phyloP scores from a whole-genome alignment of 345 rosid species.

The Brassica nigra region DNA sequence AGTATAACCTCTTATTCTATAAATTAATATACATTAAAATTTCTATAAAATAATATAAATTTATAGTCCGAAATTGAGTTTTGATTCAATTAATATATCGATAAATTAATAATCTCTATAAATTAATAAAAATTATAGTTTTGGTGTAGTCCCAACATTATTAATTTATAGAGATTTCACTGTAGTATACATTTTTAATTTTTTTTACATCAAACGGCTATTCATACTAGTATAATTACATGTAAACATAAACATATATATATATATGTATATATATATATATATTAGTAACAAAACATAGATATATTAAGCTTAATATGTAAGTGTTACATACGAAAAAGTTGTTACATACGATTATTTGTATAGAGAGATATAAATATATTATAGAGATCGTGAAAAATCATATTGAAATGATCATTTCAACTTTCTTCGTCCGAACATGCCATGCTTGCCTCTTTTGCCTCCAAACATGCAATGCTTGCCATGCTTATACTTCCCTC shows the following conservation, averaged over 20 bases:
- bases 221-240: neutral
- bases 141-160: no score
- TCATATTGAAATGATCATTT: slow-evolving; percentile 21
- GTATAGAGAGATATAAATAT: neutral
- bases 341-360: neutral
- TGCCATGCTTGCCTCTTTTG: slow-evolving; percentile 40
- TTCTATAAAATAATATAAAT: no score
- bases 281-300: neutral
- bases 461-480: slow-evolving; percentile 44
- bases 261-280: neutral
- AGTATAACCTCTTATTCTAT: no score
- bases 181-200: no score
- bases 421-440: slow-evolving; percentile 39
- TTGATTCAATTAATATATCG: no score
- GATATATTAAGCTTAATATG: neutral
- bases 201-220: no score
- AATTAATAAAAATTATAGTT: no score
- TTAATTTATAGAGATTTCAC: no score
- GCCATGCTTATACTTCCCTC: slow-evolving; percentile 38
- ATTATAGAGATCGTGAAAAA: neutral
- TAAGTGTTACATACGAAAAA: neutral
- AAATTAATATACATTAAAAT: no score
- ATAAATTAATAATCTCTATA: no score
- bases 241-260: neutral
- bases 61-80: no score